Conservation (phyloP, 768 basidiomycete species). For the Kwoniella shandongensis region DNA sequence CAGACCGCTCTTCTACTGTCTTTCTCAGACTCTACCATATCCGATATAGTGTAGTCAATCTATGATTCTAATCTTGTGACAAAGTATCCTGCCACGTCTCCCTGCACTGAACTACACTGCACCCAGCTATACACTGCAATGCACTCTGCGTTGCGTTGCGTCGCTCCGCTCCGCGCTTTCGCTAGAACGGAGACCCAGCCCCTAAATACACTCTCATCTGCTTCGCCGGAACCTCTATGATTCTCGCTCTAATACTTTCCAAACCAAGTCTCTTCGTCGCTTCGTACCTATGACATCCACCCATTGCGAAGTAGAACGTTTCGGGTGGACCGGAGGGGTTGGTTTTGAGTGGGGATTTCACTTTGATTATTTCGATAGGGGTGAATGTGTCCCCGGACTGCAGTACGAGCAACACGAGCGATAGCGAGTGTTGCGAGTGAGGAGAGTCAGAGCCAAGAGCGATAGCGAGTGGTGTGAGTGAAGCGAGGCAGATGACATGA, state of each 20-base stretch:
- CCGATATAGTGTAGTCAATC: too few species aligned
- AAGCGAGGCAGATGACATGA: too few species aligned
- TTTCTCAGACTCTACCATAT: too few species aligned
- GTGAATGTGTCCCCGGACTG: slow-evolving; percentile 53
- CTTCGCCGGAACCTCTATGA: slow-evolving; percentile 52
- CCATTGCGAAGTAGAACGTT: slow-evolving; percentile 52
- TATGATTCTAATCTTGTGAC: too few species aligned
- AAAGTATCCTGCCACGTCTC: too few species aligned
- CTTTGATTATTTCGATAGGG: slow-evolving; percentile 52
- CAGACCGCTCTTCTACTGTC: too few species aligned
- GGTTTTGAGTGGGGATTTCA: slow-evolving; percentile 33
- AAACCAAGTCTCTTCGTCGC: slow-evolving; percentile 50
- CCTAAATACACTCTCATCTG: slow-evolving; percentile 52
- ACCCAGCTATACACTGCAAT: too few species aligned
- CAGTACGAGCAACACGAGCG: background rate
- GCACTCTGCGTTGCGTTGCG: too few species aligned
- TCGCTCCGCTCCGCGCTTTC: too few species aligned
- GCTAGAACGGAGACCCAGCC: slow-evolving; percentile 51
- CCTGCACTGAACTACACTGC: too few species aligned
- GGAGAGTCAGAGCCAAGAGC: background rate
- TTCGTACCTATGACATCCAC: slow-evolving; percentile 55
- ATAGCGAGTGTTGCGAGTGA: background rate
- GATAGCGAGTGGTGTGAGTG: too few species aligned
- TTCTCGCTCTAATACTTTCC: slow-evolving; percentile 49
- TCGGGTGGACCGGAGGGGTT: slow-evolving; percentile 31